Conservation (phyloP, 306 rosid genomes). For the Elaeagnus macrophylla region DNA sequence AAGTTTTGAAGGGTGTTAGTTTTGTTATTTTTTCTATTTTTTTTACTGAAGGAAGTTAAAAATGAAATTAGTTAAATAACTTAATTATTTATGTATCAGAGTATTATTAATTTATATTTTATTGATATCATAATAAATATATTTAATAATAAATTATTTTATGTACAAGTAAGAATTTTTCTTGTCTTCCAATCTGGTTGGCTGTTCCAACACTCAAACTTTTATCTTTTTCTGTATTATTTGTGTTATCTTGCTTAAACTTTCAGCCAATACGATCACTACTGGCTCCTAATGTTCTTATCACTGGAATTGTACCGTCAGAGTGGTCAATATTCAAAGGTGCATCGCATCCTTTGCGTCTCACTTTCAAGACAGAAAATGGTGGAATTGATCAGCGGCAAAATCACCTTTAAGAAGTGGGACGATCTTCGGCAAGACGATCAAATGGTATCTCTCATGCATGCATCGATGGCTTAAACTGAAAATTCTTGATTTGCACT, state of each 20-base stretch:
- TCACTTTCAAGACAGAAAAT: conserved; percentile 72
- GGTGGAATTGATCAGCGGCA: conserved; percentile 74
- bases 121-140: too few relatives aligned
- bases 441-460: conserved; percentile 98
- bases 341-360: conserved; percentile 92
- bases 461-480: conserved; percentile 90
- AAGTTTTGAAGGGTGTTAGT: too few relatives aligned
- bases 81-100: too few relatives aligned
- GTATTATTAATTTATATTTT: too few relatives aligned
- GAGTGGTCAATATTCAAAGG: conserved; percentile 95
- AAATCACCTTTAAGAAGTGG: conserved; percentile 85
- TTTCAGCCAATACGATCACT: conserved; percentile 88
- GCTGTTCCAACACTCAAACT: conserved; percentile 8
- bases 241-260: conserved; percentile 19
- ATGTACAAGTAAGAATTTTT: too few relatives aligned
- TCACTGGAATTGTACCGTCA: conserved; percentile 76
- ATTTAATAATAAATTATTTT: too few relatives aligned
- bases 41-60: too few relatives aligned
- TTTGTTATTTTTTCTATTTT: too few relatives aligned
- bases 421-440: conserved; percentile 97
- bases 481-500: conserved; percentile 85
- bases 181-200: neutral
- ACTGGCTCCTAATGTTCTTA: conserved; percentile 72
- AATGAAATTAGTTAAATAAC: too few relatives aligned
- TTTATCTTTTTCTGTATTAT: conserved; percentile 5